These are phyloP conservation scores for Cutaneotrichosporon sp. DNA, from an alignment of 1,284 basidiomycete species.

Conservation along the genomic window DNA sequence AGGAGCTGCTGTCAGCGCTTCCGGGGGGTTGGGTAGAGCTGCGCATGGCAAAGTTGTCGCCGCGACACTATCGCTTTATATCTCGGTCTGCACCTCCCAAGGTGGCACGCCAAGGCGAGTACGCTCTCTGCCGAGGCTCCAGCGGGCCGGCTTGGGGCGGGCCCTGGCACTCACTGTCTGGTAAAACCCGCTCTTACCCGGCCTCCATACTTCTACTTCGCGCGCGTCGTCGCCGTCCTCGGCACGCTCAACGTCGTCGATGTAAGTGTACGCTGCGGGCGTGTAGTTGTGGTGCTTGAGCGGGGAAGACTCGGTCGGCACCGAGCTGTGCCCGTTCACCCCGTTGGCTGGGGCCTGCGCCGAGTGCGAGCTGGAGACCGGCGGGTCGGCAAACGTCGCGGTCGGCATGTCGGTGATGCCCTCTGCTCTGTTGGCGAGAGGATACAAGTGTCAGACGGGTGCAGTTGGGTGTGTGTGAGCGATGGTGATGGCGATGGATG, in stretches of 20 bases:
- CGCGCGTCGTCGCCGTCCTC: conserved; percentile 17
- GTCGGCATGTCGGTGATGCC: background rate
- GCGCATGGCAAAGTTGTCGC: too few relatives aligned
- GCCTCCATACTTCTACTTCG: conserved; percentile 38
- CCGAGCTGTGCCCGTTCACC: background rate
- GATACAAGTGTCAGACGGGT: too few relatives aligned
- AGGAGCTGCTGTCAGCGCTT: conserved; percentile 57
- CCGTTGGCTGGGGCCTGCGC: too few relatives aligned
- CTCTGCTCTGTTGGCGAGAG: too few relatives aligned
- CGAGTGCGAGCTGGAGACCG: background rate
- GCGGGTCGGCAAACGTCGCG: background rate
- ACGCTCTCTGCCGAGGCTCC: too few relatives aligned
- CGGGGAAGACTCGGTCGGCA: conserved; percentile 2
- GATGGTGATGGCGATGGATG: too few relatives aligned
- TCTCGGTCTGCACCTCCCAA: conserved; percentile 29
- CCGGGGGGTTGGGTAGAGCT: too few relatives aligned
- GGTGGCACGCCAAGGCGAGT: too few relatives aligned
- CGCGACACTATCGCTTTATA: background rate
- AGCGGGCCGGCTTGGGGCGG: too few relatives aligned
- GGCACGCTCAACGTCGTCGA: conserved; percentile 10
- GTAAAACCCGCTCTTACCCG: conserved; percentile 65
- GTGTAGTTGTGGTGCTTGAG: conserved; percentile 4
- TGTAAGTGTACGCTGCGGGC: conserved; percentile 7
- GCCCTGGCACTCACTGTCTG: conserved; percentile 64
- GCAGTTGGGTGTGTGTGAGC: too few relatives aligned